A percentile compares a stretch with the other conserved stretches of the same genome.
Evolutionary conservation across 768 basidiomycete genomes (phyloP).

Genomic region (Sarcomyxa edulis): DNA sequence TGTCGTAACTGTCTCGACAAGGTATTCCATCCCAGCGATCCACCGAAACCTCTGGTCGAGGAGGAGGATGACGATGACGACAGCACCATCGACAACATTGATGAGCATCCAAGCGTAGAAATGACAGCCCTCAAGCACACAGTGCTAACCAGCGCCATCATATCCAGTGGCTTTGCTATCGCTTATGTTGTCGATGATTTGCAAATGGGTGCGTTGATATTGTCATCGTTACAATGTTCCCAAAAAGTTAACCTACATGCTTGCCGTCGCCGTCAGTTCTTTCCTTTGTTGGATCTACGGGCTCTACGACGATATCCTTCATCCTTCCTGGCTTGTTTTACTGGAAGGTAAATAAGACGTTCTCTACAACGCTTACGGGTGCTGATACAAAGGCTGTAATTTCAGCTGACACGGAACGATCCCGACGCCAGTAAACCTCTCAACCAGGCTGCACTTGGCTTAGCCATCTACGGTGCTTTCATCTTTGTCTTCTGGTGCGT

Average conservation of each 20-base stretch:
- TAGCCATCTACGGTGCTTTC: slow-evolving; percentile 70
- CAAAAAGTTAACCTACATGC: slow-evolving; percentile 95
- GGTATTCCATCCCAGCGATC: slow-evolving; percentile 54
- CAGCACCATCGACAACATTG: slow-evolving; percentile 37
- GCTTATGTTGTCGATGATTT: slow-evolving; percentile 79
- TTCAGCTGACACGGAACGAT: slow-evolving; percentile 67
- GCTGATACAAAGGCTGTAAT: slow-evolving; percentile 7
- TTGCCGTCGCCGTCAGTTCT: slow-evolving; percentile 92
- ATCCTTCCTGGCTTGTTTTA: slow-evolving; percentile 92
- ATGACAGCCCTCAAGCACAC: slow-evolving; percentile 68
- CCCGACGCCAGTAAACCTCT: slow-evolving; percentile 39
- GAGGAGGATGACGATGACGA: slow-evolving; percentile 44
- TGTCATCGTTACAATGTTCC: slow-evolving; percentile 56
- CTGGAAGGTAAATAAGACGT: slow-evolving; percentile 63
- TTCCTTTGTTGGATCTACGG: slow-evolving; percentile 94
- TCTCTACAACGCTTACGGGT: neutral
- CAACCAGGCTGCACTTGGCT: slow-evolving; percentile 56
- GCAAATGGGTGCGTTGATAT: slow-evolving; percentile 53
- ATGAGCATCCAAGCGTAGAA: slow-evolving; percentile 55
- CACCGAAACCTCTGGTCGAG: slow-evolving; percentile 27
- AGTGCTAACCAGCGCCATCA: slow-evolving; percentile 61
- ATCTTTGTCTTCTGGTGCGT: slow-evolving; percentile 80
- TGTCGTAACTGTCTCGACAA: slow-evolving; percentile 91
- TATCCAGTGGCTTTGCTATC: slow-evolving; percentile 60
- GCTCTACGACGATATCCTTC: slow-evolving; percentile 95